A percentile compares a stretch with the other conserved stretches of the same genome.
phyloP scores from a whole-genome alignment of 148 eudicot species.

The Hydrangea macrophylla region DNA sequence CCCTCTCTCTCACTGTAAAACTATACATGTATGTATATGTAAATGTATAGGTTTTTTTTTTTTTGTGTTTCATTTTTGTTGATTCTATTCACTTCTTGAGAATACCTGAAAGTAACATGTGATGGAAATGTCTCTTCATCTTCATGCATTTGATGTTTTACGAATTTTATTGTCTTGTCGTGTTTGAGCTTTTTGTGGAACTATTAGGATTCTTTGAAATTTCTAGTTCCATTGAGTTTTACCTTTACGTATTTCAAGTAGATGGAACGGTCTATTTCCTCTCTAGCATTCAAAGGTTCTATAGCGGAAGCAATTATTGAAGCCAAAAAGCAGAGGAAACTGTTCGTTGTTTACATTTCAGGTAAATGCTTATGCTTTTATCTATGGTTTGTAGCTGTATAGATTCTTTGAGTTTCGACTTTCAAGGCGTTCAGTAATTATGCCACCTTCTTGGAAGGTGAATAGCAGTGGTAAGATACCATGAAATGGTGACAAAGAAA shows the following conservation, averaged over 20 bases:
- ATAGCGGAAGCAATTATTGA: constrained; percentile 48
- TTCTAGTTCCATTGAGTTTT: background rate
- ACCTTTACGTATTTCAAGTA: constrained; percentile 15
- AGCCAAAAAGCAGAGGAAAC: constrained; percentile 59
- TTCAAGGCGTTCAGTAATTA: background rate
- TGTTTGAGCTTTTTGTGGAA: background rate
- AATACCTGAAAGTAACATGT: background rate
- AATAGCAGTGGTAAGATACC: background rate
- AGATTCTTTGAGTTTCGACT: background rate
- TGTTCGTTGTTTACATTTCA: constrained; percentile 53
- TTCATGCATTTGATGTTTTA: background rate
- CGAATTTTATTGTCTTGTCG: background rate
- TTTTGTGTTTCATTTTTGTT: background rate
- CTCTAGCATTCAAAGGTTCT: constrained; percentile 52
- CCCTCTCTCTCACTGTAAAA: too few relatives aligned
- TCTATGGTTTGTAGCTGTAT: background rate
- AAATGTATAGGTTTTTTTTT: too few relatives aligned
- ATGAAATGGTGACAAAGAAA: background rate
- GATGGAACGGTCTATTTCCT: constrained; percentile 49
- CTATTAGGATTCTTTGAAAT: background rate
- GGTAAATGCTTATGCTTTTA: constrained; percentile 28
- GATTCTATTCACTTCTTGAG: background rate
- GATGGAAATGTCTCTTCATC: background rate
- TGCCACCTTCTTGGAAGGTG: background rate
- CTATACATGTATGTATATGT: too few relatives aligned